These are phyloP conservation scores for Tetramitus jugosus DNA, from an alignment of 208 protist genomes.

Conservation along the genomic window DNA sequence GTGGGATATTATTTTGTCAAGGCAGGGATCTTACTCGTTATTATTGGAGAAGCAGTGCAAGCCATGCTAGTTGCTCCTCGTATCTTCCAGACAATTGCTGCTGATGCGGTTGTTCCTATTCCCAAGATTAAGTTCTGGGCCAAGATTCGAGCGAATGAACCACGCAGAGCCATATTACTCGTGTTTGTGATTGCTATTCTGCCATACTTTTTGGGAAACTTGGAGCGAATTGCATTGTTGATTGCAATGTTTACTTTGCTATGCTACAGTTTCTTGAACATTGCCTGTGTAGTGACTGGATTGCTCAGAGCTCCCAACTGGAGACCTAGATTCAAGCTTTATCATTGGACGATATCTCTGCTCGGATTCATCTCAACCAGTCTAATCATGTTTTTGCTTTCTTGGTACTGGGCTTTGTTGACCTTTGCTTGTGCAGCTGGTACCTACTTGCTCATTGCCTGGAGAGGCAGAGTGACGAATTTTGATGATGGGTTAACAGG, in stretches of 20 bases:
- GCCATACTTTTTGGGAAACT: slow-evolving; percentile 35
- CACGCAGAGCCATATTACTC: slow-evolving; percentile 34
- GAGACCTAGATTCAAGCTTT: no score
- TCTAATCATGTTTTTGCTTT: no score
- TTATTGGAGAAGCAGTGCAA: slow-evolving; percentile 36
- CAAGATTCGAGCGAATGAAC: slow-evolving; percentile 29
- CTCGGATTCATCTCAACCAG: no score
- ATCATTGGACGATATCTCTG: no score
- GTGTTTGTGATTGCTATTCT: slow-evolving; percentile 41
- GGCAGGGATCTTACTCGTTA: slow-evolving; percentile 31
- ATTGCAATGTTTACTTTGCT: slow-evolving; percentile 45
- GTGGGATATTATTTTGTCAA: neutral
- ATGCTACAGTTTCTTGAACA: no score
- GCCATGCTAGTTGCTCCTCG: slow-evolving; percentile 47
- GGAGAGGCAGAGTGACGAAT: no score
- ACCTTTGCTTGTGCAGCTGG: no score
- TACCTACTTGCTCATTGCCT: no score
- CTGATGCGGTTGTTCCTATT: slow-evolving; percentile 48
- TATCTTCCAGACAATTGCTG: slow-evolving; percentile 42
- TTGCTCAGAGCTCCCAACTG: no score
- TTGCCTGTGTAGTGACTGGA: no score
- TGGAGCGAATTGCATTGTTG: slow-evolving; percentile 45
- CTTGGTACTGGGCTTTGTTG: no score
- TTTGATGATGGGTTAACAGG: no score
- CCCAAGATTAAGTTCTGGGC: slow-evolving; percentile 22